Evolutionary conservation across 176 grass and related monocot genomes (phyloP).

Genomic region (Zizania latifolia): DNA sequence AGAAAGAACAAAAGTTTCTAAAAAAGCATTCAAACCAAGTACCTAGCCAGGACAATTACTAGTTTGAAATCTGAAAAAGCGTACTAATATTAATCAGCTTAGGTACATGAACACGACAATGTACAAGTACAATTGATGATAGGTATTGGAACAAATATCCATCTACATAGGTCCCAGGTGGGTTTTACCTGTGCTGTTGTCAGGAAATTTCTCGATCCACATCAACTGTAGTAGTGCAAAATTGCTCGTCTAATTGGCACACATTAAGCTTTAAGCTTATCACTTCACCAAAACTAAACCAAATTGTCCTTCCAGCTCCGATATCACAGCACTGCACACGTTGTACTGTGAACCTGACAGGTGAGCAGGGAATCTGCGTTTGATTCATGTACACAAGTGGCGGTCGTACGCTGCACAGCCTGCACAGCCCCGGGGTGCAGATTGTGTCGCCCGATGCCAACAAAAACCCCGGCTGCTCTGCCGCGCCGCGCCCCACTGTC

Average conservation of each 20-base stretch:
- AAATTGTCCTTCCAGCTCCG: no score
- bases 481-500: background rate
- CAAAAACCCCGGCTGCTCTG: background rate
- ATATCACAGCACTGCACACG: background rate
- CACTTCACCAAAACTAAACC: no score
- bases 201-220: no score
- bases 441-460: no score
- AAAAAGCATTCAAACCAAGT: slow-evolving; percentile 21
- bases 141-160: background rate
- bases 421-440: no score
- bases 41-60: background rate
- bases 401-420: background rate
- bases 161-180: no score
- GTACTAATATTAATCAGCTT: background rate
- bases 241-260: no score
- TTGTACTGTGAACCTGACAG: background rate
- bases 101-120: background rate
- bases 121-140: background rate
- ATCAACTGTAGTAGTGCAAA: no score
- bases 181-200: no score
- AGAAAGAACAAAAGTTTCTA: background rate
- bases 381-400: background rate
- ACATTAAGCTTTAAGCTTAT: no score
- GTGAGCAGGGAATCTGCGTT: background rate
- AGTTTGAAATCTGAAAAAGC: background rate